Evolutionary conservation across 1,284 basidiomycete species (phyloP).

Genomic region (Grifola frondosa): DNA sequence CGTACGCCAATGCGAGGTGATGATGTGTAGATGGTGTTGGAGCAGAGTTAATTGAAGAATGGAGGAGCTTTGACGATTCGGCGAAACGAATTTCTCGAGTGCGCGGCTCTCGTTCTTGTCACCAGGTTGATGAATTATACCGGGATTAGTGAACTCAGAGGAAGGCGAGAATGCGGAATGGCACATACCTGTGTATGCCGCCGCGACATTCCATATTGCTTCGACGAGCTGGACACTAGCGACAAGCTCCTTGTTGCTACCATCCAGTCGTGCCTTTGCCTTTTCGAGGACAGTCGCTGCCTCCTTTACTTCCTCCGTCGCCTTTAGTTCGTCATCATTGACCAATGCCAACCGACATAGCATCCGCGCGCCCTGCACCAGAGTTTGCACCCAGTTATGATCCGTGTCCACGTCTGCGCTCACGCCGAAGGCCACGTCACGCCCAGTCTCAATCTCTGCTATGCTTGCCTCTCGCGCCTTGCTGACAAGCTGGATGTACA

Average conservation of each 20-base stretch:
- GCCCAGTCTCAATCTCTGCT: conserved; percentile 18
- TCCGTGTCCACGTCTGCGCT: conserved; percentile 57
- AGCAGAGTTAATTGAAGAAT: conserved; percentile 51
- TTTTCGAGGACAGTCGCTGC: conserved; percentile 57
- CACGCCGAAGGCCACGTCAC: conserved; percentile 26
- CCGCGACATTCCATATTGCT: conserved; percentile 61
- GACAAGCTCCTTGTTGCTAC: conserved; percentile 44
- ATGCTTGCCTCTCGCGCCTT: conserved; percentile 68
- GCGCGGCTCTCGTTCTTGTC: conserved; percentile 63
- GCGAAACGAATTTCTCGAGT: conserved; percentile 61
- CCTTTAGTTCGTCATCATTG: conserved; percentile 40
- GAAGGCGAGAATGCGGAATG: neutral
- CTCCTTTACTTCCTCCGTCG: conserved; percentile 50
- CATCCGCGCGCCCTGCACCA: conserved; percentile 76
- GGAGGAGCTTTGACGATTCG: conserved; percentile 59
- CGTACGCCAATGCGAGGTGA: conserved; percentile 78
- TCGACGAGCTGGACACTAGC: conserved; percentile 64
- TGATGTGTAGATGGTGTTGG: conserved; percentile 70
- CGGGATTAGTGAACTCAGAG: too few relatives aligned
- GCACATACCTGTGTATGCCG: conserved; percentile 57
- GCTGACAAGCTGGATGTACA: conserved; percentile 84
- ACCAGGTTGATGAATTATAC: conserved; percentile 2
- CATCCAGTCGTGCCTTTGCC: conserved; percentile 52
- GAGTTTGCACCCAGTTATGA: conserved; percentile 65
- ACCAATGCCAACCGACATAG: conserved; percentile 53